Base-by-base conservation (phyloP, 2,329 filamentous ascomycete genomes). In the Pleomassaria siparia region DNA sequence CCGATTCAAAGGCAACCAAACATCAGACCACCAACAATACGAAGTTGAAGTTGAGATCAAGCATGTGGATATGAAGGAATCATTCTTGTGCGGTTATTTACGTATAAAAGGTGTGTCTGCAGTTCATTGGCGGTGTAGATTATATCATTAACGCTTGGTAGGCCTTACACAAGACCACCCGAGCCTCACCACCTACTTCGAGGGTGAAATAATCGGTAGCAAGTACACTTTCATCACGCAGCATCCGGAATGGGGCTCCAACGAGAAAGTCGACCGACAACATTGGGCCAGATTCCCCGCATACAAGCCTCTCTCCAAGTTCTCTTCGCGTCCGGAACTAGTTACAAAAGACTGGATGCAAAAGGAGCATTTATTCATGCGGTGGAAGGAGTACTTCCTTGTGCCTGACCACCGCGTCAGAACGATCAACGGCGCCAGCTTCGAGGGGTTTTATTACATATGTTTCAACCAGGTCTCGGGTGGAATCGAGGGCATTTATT, bases 361-460 rank as follows among this genome's bases (percentile, higher is more conserved):
- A 66, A 80, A 85, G 54, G 91, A 96, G 59, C 86, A 95, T 68
- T 86, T 99, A 25, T 99, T 96, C 66, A 99, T 99, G 94, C 85
- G 94, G 51, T 99, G 94, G 94, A 99, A 99, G 72, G 94, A 99
- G 67, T 91, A 95, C 63, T 99, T 99, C 63, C 77, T 99, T 0
- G 94, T 99, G 0, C 94, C 94, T 1, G 91, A 99, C 64, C 94
- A 99, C 69, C 83, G 89, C 13, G 91, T 97, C 16, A 83, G 87
- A 51, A 95, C 89, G 10, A 96, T 99, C 52, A 88, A 85, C 26
- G 94, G 94, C 15, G 94, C 94, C 7, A 97, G 92, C 65, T 99
- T 97, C 51, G 94, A 99, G 67, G 94, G 94, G 0, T 99, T 99
- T 69, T 99, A 97, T 70, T 99, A 99, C 66, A 97, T 99, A 58